Evolutionary conservation across 176 grass and related monocot species (phyloP), one percentile per base, ranked within the genome.

Genomic region (Oryza meyeriana): DNA sequence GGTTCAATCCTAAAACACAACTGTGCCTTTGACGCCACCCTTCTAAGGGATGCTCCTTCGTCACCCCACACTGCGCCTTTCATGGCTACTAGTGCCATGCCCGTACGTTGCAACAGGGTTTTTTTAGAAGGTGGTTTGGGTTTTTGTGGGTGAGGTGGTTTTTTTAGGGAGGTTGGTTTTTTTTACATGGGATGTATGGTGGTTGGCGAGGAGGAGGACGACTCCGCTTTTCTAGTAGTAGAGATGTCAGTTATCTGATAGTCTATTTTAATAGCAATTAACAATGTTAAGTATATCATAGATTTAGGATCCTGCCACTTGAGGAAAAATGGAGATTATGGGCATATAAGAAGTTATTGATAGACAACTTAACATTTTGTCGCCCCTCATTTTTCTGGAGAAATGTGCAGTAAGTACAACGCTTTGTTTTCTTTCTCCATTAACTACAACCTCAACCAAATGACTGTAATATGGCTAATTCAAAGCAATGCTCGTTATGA

Each of bases 261-360:
- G 30, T 20, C 17, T 64, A 45, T 63, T 72, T 63, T 72, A 40
- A 78, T 36, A 78, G 45, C 22, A 83, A 32, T 69, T 27, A 13
- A 83, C 4, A 7, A 57, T 67, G 71, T 44, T 11, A 18, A 42
- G 36, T 6, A 17, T n/a, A 73, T 11, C 61, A 44, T 74, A 66
- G 10, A 25, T 72, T 72, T 83, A 28, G 66, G 16, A 8, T 24
- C 33, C n/a, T 28, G 44, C 47, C 44, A 20, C 42, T 77, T 38
- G 25, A 55, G 27, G 25, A 50, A 86, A 50, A 87, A 74, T 0
- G 26, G 5, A 36, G 4, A 36, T 10, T 12, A 59, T 35, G 10
- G 63, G 30, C 29, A 22, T 38, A 71, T 10, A 76, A 64, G 61
- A 64, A 61, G 22, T 61, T 45, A 16, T 12, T 40, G 57, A 48